phyloP scores from a whole-genome alignment of 2,329 filamentous ascomycete species.

The Trichophyton mentagrophytes region DNA sequence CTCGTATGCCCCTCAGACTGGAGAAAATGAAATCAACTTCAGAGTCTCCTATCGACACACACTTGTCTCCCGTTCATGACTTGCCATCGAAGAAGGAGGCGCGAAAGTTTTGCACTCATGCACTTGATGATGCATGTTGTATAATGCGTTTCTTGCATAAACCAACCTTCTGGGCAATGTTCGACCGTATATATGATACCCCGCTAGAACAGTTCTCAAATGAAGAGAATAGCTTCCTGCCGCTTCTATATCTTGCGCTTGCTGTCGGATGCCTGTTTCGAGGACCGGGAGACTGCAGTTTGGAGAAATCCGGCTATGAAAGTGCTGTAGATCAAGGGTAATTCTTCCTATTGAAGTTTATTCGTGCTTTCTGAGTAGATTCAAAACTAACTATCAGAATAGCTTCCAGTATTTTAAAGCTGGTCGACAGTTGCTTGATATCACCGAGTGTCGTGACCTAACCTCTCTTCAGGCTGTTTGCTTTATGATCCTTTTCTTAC shows the following conservation, averaged over 20 bases:
- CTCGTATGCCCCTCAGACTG: conserved; percentile 44
- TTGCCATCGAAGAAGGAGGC: conserved; percentile 54
- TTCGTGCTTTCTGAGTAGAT: not conserved
- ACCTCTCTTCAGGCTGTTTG: conserved; percentile 61
- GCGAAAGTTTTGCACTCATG: conserved; percentile 44
- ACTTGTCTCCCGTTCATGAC: conserved; percentile 45
- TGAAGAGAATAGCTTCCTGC: conserved; percentile 56
- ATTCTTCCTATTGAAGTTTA: conserved; percentile 14
- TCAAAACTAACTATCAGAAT: not conserved
- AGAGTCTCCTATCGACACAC: conserved; percentile 50
- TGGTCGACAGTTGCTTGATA: conserved; percentile 51
- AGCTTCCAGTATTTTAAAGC: conserved; percentile 65
- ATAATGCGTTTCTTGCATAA: conserved; percentile 64
- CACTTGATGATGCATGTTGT: conserved; percentile 49
- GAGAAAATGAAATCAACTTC: conserved; percentile 56
- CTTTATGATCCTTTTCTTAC: conserved; percentile 70
- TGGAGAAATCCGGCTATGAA: conserved; percentile 36
- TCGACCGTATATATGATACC: conserved; percentile 65
- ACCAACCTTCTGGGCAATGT: conserved; percentile 63
- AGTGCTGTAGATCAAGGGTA: conserved; percentile 45
- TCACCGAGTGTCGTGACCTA: conserved; percentile 56
- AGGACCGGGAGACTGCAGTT: conserved; percentile 40
- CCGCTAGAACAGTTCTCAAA: conserved; percentile 49
- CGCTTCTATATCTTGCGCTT: conserved; percentile 56
- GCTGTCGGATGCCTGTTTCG: conserved; percentile 63